Conservation (phyloP, 2,329 filamentous ascomycete genomes). For the Scolecobasidium constrictum region DNA sequence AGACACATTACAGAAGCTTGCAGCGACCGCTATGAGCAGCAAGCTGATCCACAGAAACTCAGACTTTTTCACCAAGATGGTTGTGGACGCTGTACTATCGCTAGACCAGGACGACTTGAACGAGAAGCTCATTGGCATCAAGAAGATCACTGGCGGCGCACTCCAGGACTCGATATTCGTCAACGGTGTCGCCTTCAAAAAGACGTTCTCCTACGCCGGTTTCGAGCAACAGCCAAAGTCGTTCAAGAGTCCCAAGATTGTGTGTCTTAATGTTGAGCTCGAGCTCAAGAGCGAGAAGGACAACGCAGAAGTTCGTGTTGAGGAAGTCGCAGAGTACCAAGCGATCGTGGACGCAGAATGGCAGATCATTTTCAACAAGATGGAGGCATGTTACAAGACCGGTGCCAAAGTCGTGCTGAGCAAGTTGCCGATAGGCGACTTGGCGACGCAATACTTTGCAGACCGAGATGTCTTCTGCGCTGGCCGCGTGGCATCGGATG, state of each 20-base stretch:
- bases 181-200: conserved; percentile 98
- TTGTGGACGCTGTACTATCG: conserved; percentile 90
- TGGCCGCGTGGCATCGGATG: conserved; percentile 79
- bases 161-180: conserved; percentile 94
- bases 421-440: conserved; percentile 92
- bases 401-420: conserved; percentile 95
- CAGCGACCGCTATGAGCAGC: conserved; percentile 96
- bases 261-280: conserved; percentile 94
- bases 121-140: conserved; percentile 94
- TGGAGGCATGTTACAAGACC: conserved; percentile 86
- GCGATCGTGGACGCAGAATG: conserved; percentile 98
- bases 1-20: conserved; percentile 81
- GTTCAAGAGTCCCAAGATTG: conserved; percentile 89
- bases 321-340: conserved; percentile 98
- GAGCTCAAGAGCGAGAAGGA: conserved; percentile 99
- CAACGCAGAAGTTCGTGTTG: conserved; percentile 94
- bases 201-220: conserved; percentile 97
- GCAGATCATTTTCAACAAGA: conserved; percentile 99
- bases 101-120: conserved; percentile 95
- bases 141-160: conserved; percentile 94
- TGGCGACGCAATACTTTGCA: conserved; percentile 95
- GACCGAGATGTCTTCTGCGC: conserved; percentile 98
- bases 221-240: conserved; percentile 98
- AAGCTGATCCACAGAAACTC: conserved; percentile 98
- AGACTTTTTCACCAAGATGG: conserved; percentile 97